Evolutionary conservation across 2,329 filamentous ascomycete genomes (phyloP).

Genomic region (Botryotinia globosa): DNA sequence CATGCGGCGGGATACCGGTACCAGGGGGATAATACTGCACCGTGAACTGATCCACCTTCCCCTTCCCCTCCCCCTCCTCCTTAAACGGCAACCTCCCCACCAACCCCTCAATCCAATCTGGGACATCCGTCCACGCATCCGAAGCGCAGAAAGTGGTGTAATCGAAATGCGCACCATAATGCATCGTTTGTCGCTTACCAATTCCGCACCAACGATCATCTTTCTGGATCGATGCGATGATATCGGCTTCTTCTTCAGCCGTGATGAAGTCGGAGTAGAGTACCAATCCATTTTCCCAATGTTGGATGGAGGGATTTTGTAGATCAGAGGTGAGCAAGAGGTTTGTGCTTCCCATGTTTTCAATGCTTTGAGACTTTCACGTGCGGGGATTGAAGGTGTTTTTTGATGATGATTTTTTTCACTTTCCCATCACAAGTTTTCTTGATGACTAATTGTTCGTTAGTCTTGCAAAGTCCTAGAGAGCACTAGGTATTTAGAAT

Average conservation of each 20-base stretch:
- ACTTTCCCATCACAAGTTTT: background rate
- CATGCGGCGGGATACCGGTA: conserved; percentile 58
- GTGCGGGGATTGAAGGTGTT: background rate
- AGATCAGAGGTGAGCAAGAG: background rate
- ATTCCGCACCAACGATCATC: conserved; percentile 5
- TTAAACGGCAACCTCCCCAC: background rate
- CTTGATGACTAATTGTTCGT: background rate
- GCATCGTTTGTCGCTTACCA: conserved; percentile 1
- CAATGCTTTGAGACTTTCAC: background rate
- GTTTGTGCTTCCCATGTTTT: background rate
- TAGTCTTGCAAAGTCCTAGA: background rate
- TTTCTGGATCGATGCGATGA: background rate
- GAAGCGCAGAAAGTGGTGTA: conserved; percentile 13
- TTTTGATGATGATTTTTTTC: background rate
- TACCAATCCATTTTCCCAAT: conserved; percentile 7
- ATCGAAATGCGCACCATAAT: conserved; percentile 15
- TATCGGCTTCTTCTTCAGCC: background rate
- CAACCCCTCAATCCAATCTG: background rate
- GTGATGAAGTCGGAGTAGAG: conserved; percentile 14
- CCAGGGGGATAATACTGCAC: conserved; percentile 60
- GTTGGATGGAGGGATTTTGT: background rate
- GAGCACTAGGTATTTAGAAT: background rate
- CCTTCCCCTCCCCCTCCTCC: conserved; percentile 26
- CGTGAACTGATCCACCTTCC: conserved; percentile 57
- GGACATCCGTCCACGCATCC: background rate